Conservation (phyloP, 2,329 filamentous ascomycete genomes). For the Paecilomyces dactylethromorphus region DNA sequence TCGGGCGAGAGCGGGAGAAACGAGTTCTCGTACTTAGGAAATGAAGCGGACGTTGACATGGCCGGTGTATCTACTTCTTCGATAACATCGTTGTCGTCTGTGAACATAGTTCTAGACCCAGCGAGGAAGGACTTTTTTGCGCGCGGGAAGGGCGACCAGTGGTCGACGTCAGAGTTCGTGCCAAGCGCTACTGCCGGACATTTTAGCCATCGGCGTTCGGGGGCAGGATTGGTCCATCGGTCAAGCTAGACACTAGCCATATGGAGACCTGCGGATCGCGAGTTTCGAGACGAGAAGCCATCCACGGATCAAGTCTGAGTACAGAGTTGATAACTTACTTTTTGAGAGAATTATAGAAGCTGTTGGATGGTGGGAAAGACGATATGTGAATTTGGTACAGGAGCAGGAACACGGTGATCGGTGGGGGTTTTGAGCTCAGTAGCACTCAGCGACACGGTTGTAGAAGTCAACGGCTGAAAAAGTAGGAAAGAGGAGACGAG, state of each 20-base stretch:
- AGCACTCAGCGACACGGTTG: neutral
- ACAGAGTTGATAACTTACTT: neutral
- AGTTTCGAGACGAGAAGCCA: neutral
- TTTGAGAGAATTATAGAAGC: neutral
- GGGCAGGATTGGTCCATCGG: neutral
- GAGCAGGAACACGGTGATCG: too few species aligned
- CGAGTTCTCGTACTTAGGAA: conserved; percentile 2
- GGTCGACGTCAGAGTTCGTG: neutral
- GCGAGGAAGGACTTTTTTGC: neutral
- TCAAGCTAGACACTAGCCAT: too few species aligned
- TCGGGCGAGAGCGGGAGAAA: conserved; percentile 26
- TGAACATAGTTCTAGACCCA: neutral
- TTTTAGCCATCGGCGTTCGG: neutral
- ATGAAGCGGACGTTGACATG: neutral
- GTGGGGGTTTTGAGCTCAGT: neutral
- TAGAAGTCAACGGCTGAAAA: neutral
- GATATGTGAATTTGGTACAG: too few species aligned
- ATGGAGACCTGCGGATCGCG: neutral
- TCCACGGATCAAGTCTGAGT: too few species aligned
- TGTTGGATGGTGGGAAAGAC: too few species aligned
- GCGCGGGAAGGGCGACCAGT: neutral
- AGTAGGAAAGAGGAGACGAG: neutral
- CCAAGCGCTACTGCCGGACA: neutral
- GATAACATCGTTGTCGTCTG: neutral
- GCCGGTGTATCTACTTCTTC: neutral